Evolutionary conservation across 345 rosid genomes (phyloP).

Genomic region (Sisymbrium irio): DNA sequence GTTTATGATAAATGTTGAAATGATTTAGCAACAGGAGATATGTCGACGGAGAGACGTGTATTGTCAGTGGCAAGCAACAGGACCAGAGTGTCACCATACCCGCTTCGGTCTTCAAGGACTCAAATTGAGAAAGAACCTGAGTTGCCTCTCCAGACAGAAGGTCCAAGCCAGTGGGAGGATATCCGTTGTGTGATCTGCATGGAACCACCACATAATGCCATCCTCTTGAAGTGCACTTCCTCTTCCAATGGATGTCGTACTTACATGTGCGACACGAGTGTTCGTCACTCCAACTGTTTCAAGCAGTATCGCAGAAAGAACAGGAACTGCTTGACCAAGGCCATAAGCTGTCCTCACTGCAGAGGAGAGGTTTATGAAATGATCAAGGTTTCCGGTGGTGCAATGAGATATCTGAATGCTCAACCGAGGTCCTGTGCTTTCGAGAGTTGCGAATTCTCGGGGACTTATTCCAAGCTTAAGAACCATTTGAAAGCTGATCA

Average conservation of each 20-base stretch:
- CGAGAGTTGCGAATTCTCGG: slow-evolving; percentile 63
- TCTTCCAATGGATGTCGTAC: slow-evolving; percentile 81
- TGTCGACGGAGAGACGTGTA: not conserved
- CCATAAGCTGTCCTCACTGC: slow-evolving; percentile 75
- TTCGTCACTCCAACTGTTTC: slow-evolving; percentile 82
- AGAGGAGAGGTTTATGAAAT: slow-evolving; percentile 80
- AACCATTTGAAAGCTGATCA: slow-evolving; percentile 65
- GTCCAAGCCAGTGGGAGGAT: slow-evolving; percentile 61
- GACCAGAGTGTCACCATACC: slow-evolving; percentile 25
- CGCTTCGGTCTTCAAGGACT: slow-evolving; percentile 21
- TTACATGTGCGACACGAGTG: slow-evolving; percentile 91
- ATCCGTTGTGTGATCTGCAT: slow-evolving; percentile 79
- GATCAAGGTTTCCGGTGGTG: slow-evolving; percentile 60
- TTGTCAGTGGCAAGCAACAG: not conserved
- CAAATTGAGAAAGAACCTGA: not conserved
- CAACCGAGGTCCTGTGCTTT: slow-evolving; percentile 69
- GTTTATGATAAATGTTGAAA: not conserved
- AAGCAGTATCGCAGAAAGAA: slow-evolving; percentile 67
- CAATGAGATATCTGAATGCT: slow-evolving; percentile 57
- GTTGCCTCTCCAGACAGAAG: not conserved
- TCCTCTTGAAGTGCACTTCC: slow-evolving; percentile 84
- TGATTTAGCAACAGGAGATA: not conserved
- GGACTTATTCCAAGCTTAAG: slow-evolving; percentile 67
- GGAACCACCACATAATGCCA: slow-evolving; percentile 90
- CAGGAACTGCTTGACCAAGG: slow-evolving; percentile 40